A percentile compares a stretch with the other conserved stretches of the same genome.
Evolutionary conservation across 257 asterid genomes (phyloP).

Genomic region (Przewalskia tangutica): DNA sequence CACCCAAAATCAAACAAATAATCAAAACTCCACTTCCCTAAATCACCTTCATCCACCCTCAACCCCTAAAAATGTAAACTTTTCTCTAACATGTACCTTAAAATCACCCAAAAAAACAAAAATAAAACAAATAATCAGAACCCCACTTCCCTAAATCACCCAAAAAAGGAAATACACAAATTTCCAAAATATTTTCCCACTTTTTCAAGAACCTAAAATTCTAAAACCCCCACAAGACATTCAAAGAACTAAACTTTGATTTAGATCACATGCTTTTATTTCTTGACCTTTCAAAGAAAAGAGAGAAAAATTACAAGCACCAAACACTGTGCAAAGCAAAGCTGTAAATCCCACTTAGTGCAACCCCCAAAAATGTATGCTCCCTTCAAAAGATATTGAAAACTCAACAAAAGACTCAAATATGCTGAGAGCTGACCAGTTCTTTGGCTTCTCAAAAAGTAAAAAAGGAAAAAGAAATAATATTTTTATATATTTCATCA

Average conservation of each 20-base stretch:
- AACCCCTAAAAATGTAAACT: background rate
- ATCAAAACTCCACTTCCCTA: background rate
- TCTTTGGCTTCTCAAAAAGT: conserved; percentile 21
- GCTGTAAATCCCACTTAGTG: conserved; percentile 27
- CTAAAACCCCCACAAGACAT: no score
- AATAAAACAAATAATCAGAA: conserved; percentile 1
- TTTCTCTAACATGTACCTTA: background rate
- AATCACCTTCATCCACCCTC: background rate
- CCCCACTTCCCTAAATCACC: background rate
- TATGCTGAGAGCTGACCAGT: conserved; percentile 39
- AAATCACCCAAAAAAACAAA: background rate
- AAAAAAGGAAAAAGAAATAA: conserved; percentile 10
- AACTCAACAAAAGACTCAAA: conserved; percentile 36
- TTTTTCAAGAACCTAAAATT: conserved; percentile 13
- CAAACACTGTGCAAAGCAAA: conserved; percentile 2
- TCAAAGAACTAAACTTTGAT: background rate
- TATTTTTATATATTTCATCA: background rate
- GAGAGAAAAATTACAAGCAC: background rate
- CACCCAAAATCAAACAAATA: background rate
- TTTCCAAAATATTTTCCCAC: background rate
- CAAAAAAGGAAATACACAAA: background rate
- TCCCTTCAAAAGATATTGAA: conserved; percentile 26
- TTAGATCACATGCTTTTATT: conserved; percentile 13
- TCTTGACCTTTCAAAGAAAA: conserved; percentile 6
- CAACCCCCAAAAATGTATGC: conserved; percentile 25